phyloP scores from a whole-genome alignment of 352 stramenopile genomes.

The Plasmopara viticola region DNA sequence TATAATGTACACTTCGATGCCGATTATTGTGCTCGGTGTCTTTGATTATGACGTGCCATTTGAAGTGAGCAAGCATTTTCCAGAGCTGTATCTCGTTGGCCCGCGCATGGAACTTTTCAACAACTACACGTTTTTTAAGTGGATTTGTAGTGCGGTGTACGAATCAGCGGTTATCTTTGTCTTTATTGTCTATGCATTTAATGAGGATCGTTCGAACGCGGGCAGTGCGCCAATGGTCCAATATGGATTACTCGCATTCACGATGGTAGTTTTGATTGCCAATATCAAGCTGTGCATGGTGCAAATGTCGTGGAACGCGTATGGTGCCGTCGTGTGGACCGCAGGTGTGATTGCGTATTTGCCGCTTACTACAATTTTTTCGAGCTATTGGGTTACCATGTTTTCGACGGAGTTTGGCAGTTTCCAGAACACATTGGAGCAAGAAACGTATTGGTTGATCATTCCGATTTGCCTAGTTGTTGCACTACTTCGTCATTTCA shows the following conservation, averaged over 20 bases:
- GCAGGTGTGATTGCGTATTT: slow-evolving; percentile 63
- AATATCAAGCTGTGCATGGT: slow-evolving; percentile 89
- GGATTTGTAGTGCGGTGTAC: slow-evolving; percentile 73
- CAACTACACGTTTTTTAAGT: slow-evolving; percentile 79
- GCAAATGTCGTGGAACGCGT: slow-evolving; percentile 71
- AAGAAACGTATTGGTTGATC: slow-evolving; percentile 68
- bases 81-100: slow-evolving; percentile 69
- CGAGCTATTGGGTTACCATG: slow-evolving; percentile 55
- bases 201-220: slow-evolving; percentile 57
- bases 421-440: slow-evolving; percentile 62
- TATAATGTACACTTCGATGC: slow-evolving; percentile 89
- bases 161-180: slow-evolving; percentile 65
- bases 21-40: slow-evolving; percentile 81
- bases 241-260: slow-evolving; percentile 90
- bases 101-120: slow-evolving; percentile 79
- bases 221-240: slow-evolving; percentile 89
- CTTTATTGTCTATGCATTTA: slow-evolving; percentile 67
- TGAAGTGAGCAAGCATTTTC: slow-evolving; percentile 51
- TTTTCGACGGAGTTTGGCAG: slow-evolving; percentile 66
- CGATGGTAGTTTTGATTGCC: slow-evolving; percentile 89
- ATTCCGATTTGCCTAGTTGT: slow-evolving; percentile 50
- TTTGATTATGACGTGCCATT: slow-evolving; percentile 81
- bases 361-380: slow-evolving; percentile 50
- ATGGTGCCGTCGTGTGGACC: slow-evolving; percentile 44
- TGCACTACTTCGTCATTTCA: slow-evolving; percentile 57